phyloP scores from a whole-genome alignment of 208 protist genomes.

The Endotrypanum monterogeii region DNA sequence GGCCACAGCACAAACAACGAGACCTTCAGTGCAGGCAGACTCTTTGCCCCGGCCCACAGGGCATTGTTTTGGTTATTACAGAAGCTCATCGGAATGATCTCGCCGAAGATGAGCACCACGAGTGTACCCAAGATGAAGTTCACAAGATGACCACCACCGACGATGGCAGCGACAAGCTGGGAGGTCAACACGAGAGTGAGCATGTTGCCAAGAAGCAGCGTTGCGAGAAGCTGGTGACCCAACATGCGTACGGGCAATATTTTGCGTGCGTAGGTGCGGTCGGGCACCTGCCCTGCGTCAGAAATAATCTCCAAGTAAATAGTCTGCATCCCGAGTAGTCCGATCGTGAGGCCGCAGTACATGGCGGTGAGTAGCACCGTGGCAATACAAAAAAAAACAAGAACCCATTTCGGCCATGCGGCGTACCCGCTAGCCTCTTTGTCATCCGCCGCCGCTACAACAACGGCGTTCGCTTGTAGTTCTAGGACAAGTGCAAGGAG shows the following conservation, averaged over 20 bases:
- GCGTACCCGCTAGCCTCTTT: constrained; percentile 39
- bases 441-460: constrained; percentile 5
- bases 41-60: constrained; percentile 54
- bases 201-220: constrained; percentile 86
- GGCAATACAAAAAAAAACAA: constrained; percentile 47
- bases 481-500: constrained; percentile 14
- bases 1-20: constrained; percentile 74
- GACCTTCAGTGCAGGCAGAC: constrained; percentile 55
- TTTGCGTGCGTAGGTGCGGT: constrained; percentile 61
- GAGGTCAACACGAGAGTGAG: constrained; percentile 76
- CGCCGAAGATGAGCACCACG: constrained; percentile 73
- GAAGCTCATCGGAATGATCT: constrained; percentile 81
- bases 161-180: constrained; percentile 77
- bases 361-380: constrained; percentile 68
- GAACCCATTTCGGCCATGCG: constrained; percentile 44
- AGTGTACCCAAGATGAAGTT: constrained; percentile 77
- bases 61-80: constrained; percentile 80
- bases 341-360: constrained; percentile 85
- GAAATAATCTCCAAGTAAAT: constrained; percentile 81
- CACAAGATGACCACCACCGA: constrained; percentile 51
- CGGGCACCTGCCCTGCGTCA: constrained; percentile 63
- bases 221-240: constrained; percentile 74
- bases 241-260: constrained; percentile 74
- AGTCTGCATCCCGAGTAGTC: constrained; percentile 80
- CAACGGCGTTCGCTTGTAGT: constrained; percentile 7